These are phyloP conservation scores for Solanum bukasovii DNA, from an alignment of 257 asterid genomes.

Conservation along the genomic window DNA sequence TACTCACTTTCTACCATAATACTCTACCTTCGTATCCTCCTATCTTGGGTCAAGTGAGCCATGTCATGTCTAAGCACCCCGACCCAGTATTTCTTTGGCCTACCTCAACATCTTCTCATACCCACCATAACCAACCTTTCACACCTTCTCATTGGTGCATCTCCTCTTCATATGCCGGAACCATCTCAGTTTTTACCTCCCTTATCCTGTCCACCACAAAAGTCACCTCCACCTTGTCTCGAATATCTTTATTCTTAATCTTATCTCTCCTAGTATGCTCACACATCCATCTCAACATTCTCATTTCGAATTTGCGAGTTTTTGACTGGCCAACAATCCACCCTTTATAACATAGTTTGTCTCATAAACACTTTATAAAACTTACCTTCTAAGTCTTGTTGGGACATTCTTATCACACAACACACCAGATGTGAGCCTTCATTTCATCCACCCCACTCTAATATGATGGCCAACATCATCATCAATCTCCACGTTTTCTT, in stretches of 20 bases:
- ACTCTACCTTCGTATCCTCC: background rate
- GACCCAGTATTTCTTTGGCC: background rate
- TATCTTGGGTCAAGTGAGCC: background rate
- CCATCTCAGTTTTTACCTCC: background rate
- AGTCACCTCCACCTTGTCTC: background rate
- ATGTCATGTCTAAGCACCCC: background rate
- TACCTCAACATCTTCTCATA: background rate
- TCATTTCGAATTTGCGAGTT: background rate
- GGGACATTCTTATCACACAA: background rate
- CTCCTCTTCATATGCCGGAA: background rate
- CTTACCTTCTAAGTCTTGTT: background rate
- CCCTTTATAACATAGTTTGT: background rate
- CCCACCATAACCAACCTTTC: background rate
- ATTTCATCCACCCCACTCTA: background rate
- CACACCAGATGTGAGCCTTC: background rate
- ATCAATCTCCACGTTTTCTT: background rate
- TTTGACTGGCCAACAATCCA: background rate
- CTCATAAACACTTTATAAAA: background rate
- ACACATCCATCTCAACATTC: background rate
- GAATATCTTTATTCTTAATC: no score
- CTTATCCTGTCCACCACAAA: background rate
- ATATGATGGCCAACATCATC: background rate
- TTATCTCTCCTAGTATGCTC: background rate
- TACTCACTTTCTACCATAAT: background rate
- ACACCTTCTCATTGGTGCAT: background rate